Evolutionary conservation across 73 alveolate species (phyloP).

Genomic region (Uronychia setigera): DNA sequence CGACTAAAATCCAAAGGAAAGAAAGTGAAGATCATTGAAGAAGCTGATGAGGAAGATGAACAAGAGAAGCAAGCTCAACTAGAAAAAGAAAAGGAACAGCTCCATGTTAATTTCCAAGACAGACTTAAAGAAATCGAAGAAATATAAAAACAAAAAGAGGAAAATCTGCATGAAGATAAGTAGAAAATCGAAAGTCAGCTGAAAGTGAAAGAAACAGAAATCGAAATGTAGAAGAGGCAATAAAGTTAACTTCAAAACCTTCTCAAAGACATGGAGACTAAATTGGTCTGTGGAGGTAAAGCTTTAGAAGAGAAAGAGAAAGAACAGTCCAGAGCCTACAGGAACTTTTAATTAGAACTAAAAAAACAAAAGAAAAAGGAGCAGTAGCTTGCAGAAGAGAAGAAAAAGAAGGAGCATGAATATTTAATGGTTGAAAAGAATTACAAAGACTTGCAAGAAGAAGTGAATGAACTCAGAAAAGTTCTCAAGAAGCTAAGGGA

Average conservation of each 20-base stretch:
- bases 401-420: conserved; percentile 61
- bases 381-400: conserved; percentile 73
- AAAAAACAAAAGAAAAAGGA: conserved; percentile 70
- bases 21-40: conserved; percentile 17
- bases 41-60: neutral
- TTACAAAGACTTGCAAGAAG: conserved; percentile 66
- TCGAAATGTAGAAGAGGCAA: conserved; percentile 62
- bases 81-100: neutral
- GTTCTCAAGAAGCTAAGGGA: conserved; percentile 8
- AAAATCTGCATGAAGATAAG: conserved; percentile 64
- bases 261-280: conserved; percentile 4
- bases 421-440: conserved; percentile 11
- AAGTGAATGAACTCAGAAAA: conserved; percentile 67
- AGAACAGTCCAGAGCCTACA: conserved; percentile 59
- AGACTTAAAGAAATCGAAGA: neutral
- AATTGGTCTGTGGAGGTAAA: conserved; percentile 64
- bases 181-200: conserved; percentile 65
- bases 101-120: neutral
- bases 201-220: conserved; percentile 46
- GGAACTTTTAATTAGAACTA: conserved; percentile 38
- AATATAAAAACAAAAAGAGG: conserved; percentile 72
- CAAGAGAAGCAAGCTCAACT: neutral
- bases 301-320: conserved; percentile 70
- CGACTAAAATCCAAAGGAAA: conserved; percentile 12
- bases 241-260: conserved; percentile 44